phyloP scores from a whole-genome alignment of 345 rosid species.

The Odontarrhena argentea region DNA sequence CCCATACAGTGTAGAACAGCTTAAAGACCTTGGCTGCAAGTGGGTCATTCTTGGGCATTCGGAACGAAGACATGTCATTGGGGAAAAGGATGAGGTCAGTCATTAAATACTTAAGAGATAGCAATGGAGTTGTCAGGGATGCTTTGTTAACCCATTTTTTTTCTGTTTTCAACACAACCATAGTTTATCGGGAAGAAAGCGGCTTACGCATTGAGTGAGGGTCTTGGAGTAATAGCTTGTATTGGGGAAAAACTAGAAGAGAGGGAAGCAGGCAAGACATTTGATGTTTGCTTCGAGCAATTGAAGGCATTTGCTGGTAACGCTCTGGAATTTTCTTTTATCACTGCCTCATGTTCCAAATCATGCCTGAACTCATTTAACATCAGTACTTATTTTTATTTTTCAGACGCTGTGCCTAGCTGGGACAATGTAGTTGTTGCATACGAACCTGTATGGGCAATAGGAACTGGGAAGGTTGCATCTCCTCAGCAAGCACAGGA shows the following conservation, averaged over 20 bases:
- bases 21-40: conserved; percentile 89
- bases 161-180: conserved; percentile 23
- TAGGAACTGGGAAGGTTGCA: conserved; percentile 98
- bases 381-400: not conserved
- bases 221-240: conserved; percentile 94
- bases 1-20: conserved; percentile 77
- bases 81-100: conserved; percentile 86
- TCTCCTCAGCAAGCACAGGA: conserved; percentile 94
- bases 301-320: conserved; percentile 87
- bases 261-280: conserved; percentile 94
- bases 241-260: conserved; percentile 86
- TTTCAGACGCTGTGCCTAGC: conserved; percentile 81
- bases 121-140: not conserved
- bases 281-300: conserved; percentile 90
- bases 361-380: conserved; percentile 1
- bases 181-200: conserved; percentile 99
- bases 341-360: conserved; percentile 8
- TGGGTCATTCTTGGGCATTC: conserved; percentile 99
- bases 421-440: conserved; percentile 94
- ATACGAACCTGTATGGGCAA: conserved; percentile 99
- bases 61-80: conserved; percentile 90
- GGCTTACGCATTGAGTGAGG: conserved; percentile 84
- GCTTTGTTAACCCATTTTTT: conserved; percentile 17
- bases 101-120: not conserved
- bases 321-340: conserved; percentile 24